A percentile compares a stretch with the other conserved stretches of the same genome.
Conservation (phyloP, 768 basidiomycete species). For the Mycena crocata region DNA sequence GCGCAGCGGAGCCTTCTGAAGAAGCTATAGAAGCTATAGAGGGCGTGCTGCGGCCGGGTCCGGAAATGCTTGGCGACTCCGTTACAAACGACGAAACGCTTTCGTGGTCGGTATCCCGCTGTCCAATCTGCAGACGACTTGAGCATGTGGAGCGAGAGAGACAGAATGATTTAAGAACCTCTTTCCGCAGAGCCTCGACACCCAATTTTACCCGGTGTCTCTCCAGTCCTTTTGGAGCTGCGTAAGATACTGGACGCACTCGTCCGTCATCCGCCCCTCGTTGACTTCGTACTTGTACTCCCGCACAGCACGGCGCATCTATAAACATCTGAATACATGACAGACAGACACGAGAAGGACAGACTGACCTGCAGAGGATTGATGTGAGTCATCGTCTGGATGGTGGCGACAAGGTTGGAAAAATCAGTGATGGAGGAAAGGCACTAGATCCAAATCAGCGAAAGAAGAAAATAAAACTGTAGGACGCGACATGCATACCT, state of each 20-base stretch:
- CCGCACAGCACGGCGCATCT: conserved; percentile 94
- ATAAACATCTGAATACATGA: conserved; percentile 5
- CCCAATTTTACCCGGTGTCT: conserved; percentile 87
- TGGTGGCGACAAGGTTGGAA: conserved; percentile 86
- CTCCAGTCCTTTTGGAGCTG: conserved; percentile 98
- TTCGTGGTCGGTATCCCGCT: conserved; percentile 77
- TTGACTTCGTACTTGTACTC: conserved; percentile 96
- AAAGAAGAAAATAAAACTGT: not conserved
- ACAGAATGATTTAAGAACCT: conserved; percentile 61
- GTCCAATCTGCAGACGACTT: conserved; percentile 62
- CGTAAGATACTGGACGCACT: conserved; percentile 92
- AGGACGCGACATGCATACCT: conserved; percentile 57
- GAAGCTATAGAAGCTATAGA: conserved; percentile 51
- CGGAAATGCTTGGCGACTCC: conserved; percentile 48
- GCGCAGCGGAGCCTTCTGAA: conserved; percentile 51
- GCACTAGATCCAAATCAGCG: conserved; percentile 59
- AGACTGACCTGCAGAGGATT: conserved; percentile 88
- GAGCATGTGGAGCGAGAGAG: conserved; percentile 2
- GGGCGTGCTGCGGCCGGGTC: conserved; percentile 41
- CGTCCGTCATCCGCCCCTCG: conserved; percentile 93
- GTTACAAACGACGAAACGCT: conserved; percentile 62
- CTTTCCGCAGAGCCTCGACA: conserved; percentile 86
- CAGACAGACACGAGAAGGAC: not conserved
- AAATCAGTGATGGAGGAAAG: conserved; percentile 91
- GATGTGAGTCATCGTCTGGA: conserved; percentile 86